Percentiles rank a stretch among this genome's conserved stretches.
These are phyloP conservation scores for Saccharomycopsis capsularis DNA, from an alignment of 805 yeast species.

Conservation along the genomic window DNA sequence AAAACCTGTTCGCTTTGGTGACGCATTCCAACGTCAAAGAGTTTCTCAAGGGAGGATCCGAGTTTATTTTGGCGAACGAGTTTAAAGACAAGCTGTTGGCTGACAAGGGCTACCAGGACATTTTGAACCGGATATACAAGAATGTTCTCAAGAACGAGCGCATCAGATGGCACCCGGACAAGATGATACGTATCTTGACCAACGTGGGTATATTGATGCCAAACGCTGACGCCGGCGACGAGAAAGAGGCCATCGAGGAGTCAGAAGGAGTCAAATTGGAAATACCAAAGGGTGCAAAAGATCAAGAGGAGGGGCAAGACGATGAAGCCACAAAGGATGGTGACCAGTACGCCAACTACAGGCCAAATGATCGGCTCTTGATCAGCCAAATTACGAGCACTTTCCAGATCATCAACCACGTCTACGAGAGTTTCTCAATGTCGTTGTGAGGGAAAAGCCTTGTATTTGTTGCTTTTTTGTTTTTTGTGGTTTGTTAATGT, in stretches of 20 bases:
- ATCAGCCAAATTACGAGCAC: slow-evolving; percentile 9
- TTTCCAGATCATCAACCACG: slow-evolving; percentile 17
- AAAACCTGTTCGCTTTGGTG: slow-evolving; percentile 30
- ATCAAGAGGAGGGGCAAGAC: too few relatives aligned
- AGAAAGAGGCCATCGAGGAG: background rate
- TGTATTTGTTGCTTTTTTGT: too few relatives aligned
- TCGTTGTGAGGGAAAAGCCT: too few relatives aligned
- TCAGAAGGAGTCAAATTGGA: background rate
- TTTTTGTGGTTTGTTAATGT: too few relatives aligned
- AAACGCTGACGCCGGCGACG: background rate
- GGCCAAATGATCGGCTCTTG: slow-evolving; percentile 5
- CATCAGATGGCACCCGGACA: slow-evolving; percentile 56
- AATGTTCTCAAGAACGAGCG: slow-evolving; percentile 35
- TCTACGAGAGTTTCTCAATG: background rate
- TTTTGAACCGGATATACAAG: slow-evolving; percentile 10
- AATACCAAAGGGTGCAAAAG: background rate
- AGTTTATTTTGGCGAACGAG: slow-evolving; percentile 26
- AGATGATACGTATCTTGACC: slow-evolving; percentile 34
- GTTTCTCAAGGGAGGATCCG: slow-evolving; percentile 16
- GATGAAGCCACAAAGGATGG: background rate
- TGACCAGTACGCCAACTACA: background rate
- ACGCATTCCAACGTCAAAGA: slow-evolving; percentile 2
- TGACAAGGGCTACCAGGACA: background rate
- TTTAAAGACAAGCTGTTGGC: slow-evolving; percentile 25
- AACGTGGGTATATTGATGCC: slow-evolving; percentile 8